Evolutionary conservation across 257 asterid genomes (phyloP).

Genomic region (Cinchona pubescens): DNA sequence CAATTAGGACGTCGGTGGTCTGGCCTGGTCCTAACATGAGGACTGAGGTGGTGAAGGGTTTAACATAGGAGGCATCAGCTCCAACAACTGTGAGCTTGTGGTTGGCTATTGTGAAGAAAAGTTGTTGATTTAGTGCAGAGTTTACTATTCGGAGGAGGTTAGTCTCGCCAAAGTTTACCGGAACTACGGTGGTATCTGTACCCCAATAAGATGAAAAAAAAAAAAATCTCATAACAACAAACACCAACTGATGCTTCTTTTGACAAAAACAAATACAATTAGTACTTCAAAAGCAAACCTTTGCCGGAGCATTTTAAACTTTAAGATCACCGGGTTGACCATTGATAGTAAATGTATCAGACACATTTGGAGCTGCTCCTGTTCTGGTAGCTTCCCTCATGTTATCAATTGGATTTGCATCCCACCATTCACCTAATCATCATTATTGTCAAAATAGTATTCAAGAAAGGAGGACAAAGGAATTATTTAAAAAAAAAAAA

Average conservation of each 20-base stretch:
- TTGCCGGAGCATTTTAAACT: slow-evolving; percentile 72
- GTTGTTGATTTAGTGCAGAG: slow-evolving; percentile 78
- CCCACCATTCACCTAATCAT: slow-evolving; percentile 95
- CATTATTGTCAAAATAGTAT: slow-evolving; percentile 1
- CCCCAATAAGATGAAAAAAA: background rate
- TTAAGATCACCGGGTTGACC: slow-evolving; percentile 96
- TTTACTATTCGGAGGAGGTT: slow-evolving; percentile 70
- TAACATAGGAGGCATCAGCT: slow-evolving; percentile 76
- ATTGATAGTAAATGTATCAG: slow-evolving; percentile 84
- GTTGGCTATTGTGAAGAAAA: slow-evolving; percentile 77
- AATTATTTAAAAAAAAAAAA: background rate
- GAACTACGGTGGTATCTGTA: slow-evolving; percentile 62
- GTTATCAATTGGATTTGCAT: slow-evolving; percentile 77
- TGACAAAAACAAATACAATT: background rate
- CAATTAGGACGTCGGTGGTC: slow-evolving; percentile 84
- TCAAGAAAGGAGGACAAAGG: background rate
- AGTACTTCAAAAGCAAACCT: slow-evolving; percentile 31
- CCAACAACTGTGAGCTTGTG: slow-evolving; percentile 87
- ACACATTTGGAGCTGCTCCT: slow-evolving; percentile 74
- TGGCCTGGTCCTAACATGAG: slow-evolving; percentile 96
- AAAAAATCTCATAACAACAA: background rate
- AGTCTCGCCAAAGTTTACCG: slow-evolving; percentile 59
- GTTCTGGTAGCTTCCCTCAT: slow-evolving; percentile 68
- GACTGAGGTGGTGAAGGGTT: slow-evolving; percentile 79
- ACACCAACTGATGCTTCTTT: background rate